Evolutionary conservation across 495 filamentous ascomycete species (phyloP).

Genomic region (Podospora anserina): DNA sequence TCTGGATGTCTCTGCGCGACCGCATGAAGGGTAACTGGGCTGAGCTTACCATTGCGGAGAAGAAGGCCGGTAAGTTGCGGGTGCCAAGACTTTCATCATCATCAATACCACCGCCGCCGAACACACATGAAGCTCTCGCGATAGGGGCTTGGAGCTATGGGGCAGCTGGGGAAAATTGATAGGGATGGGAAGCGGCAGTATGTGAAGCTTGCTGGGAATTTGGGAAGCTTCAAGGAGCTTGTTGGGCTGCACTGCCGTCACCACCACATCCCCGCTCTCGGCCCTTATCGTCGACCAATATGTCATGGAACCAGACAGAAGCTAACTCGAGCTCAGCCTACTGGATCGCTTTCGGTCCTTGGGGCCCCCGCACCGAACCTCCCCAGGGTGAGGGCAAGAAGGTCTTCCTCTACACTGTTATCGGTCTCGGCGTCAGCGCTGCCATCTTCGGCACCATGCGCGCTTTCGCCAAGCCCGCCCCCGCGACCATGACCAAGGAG

Average conservation of each 20-base stretch:
- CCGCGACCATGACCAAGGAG: conserved; percentile 90
- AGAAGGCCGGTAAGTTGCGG: conserved; percentile 90
- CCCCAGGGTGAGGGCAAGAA: conserved; percentile 79
- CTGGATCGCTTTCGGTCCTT: conserved; percentile 96
- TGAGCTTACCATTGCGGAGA: conserved; percentile 90
- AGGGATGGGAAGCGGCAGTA: conserved; percentile 1
- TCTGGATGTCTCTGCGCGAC: conserved; percentile 97
- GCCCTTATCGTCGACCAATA: not conserved
- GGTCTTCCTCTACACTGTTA: conserved; percentile 64
- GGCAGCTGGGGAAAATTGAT: conserved; percentile 4
- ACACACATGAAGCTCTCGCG: conserved; percentile 6
- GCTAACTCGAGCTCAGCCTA: conserved; percentile 62
- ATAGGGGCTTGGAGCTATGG: conserved; percentile 11
- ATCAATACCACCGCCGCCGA: conserved; percentile 4
- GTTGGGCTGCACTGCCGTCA: conserved; percentile 9
- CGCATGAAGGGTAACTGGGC: conserved; percentile 97
- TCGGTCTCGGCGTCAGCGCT: conserved; percentile 59
- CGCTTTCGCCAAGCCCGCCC: conserved; percentile 61
- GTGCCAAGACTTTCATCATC: conserved; percentile 7
- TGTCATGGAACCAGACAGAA: conserved; percentile 15
- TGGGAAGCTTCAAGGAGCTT: conserved; percentile 17
- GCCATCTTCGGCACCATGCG: conserved; percentile 64
- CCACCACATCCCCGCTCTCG: conserved; percentile 11
- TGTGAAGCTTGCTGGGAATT: conserved; percentile 21
- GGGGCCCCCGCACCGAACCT: conserved; percentile 78